These are phyloP conservation scores for Dissoconium aciculare DNA, from an alignment of 2,329 filamentous ascomycete species.

Conservation along the genomic window DNA sequence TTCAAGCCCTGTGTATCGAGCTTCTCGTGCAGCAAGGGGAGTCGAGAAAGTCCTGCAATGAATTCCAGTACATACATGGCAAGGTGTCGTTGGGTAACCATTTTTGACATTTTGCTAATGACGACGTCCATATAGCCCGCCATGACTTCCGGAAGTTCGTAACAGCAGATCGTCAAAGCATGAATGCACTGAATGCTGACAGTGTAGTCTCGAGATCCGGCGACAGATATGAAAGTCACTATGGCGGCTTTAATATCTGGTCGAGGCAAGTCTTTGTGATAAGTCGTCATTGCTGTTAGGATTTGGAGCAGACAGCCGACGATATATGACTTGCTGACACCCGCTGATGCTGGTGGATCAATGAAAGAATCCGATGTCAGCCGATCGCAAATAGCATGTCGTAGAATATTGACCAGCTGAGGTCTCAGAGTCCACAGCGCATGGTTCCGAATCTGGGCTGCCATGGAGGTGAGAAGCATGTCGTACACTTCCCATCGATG, in stretches of 20 bases:
- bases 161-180: slow-evolving; percentile 83
- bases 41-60: slow-evolving; percentile 69
- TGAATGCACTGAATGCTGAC: slow-evolving; percentile 91
- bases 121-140: slow-evolving; percentile 75
- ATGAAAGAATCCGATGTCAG: slow-evolving; percentile 62
- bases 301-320: slow-evolving; percentile 78
- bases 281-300: slow-evolving; percentile 77
- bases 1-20: slow-evolving; percentile 70
- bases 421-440: slow-evolving; percentile 64
- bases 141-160: slow-evolving; percentile 77
- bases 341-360: slow-evolving; percentile 65
- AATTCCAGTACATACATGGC: slow-evolving; percentile 95
- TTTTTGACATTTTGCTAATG: slow-evolving; percentile 83
- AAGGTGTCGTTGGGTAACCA: slow-evolving; percentile 83
- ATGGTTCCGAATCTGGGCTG: slow-evolving; percentile 79
- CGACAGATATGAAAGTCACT: slow-evolving; percentile 66
- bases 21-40: slow-evolving; percentile 43
- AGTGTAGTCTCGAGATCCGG: slow-evolving; percentile 37
- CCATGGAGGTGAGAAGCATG: slow-evolving; percentile 72
- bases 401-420: slow-evolving; percentile 58
- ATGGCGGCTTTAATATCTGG: slow-evolving; percentile 79
- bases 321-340: slow-evolving; percentile 74
- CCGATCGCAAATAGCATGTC: slow-evolving; percentile 66
- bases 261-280: slow-evolving; percentile 71
- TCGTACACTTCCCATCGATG: slow-evolving; percentile 43